Conservation (phyloP, 805 yeast genomes). For the Clavispora asparagi region DNA sequence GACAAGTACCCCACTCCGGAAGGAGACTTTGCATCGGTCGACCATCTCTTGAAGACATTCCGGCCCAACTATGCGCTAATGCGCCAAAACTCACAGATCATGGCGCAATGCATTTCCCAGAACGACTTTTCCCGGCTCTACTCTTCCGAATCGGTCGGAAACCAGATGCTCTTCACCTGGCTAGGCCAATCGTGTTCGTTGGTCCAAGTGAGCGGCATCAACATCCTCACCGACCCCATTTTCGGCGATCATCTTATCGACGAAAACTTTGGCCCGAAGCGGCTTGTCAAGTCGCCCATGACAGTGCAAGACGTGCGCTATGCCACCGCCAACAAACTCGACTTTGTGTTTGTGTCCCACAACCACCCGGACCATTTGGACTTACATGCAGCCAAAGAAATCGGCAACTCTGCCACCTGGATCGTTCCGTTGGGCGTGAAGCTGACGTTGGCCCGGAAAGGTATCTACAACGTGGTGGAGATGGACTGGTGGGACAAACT, state of each 20-base stretch:
- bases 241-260: conserved; percentile 62
- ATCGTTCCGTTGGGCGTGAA: conserved; percentile 81
- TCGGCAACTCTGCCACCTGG: conserved; percentile 66
- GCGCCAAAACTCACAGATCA: conserved; percentile 26
- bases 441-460: conserved; percentile 50
- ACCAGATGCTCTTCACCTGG: conserved; percentile 76
- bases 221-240: conserved; percentile 81
- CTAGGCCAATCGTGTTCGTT: conserved; percentile 86
- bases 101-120: conserved; percentile 22
- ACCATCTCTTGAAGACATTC: conserved; percentile 52
- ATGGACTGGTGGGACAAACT: conserved; percentile 87
- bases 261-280: conserved; percentile 69
- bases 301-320: conserved; percentile 45
- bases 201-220: conserved; percentile 65
- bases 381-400: conserved; percentile 43
- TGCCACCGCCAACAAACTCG: conserved; percentile 51
- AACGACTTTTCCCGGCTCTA: conserved; percentile 1
- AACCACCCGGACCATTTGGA: conserved; percentile 96
- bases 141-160: conserved; percentile 15
- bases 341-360: conserved; percentile 78
- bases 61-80: conserved; percentile 51
- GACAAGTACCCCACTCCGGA: conserved; percentile 25
- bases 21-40: conserved; percentile 39
- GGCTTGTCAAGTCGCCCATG: conserved; percentile 79
- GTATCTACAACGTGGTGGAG: conserved; percentile 62